Base-by-base conservation (phyloP, 768 basidiomycete species). In the Podaxis sp. region DNA sequence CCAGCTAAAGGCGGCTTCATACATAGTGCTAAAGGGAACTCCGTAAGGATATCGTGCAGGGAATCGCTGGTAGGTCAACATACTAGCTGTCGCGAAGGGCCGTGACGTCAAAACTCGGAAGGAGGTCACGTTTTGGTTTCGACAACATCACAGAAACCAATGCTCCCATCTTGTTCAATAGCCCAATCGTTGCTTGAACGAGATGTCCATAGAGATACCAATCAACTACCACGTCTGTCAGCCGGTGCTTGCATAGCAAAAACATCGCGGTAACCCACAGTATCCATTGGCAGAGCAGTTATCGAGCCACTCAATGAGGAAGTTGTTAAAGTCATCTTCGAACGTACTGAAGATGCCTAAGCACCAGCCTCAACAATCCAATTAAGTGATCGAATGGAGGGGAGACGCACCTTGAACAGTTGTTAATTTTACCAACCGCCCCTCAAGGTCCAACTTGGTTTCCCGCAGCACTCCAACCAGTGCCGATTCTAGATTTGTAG, bases 401-500 rank as follows among this genome's bases (percentile, higher is more conserved):
- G 21, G 18, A 4, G 13, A 32, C 63, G 36, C 64, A 88, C 86
- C 81, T 70, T 76, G 75, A 55, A 83, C 70, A 14, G 75, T 77
- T 28, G 81, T 61, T 4, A 70, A 67, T 61, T 77, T 76, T 23
- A 86, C 83, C 1, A 86, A 76, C 57, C 76, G 81, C 35, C 89
- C 89, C 36, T 81, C 76, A 1, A 80, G 67, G 67, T 91, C 89
- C 35, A 90, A 68, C 1, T 75, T 63, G 57, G 86, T 62, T 1
- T 63, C 64, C 1, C 69, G 67, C 37, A 90, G 61, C 5, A 76
- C 65, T 11, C 75, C 71, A 21, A 70, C 68, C 47, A 91, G 77
- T 67, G 83, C 85, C 57, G 64, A 70, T 69, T 91, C 89, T 42
- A 86, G 68, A 61, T 89, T 85, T 59, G 77, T 79, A 2, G 79